Evolutionary conservation across 2,329 filamentous ascomycete species (phyloP).

Genomic region (Whalleya microplaca): DNA sequence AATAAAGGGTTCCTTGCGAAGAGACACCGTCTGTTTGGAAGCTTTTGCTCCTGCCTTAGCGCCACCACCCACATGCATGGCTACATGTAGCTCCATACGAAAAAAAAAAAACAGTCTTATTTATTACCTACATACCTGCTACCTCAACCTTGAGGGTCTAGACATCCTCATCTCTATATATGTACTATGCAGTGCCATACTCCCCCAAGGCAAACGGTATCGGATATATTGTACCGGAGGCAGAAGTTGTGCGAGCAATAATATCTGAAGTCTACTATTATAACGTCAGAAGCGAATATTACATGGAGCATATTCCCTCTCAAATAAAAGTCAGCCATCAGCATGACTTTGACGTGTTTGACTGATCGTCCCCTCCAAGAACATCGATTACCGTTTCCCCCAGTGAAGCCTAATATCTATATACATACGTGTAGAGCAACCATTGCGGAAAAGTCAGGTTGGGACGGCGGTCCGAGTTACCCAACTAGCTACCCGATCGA

Average conservation of each 20-base stretch:
- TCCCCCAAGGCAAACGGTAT: not conserved
- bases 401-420: not conserved
- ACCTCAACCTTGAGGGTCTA: not conserved
- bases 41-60: constrained; percentile 28
- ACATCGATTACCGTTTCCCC: not conserved
- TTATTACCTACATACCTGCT: not conserved
- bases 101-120: not conserved
- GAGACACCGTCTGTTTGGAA: constrained; percentile 23
- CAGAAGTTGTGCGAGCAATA: not conserved
- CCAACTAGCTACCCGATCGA: not conserved
- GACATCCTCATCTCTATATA: not conserved
- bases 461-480: not conserved
- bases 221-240: not conserved
- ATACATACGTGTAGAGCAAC: not conserved
- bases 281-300: not conserved
- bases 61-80: constrained; percentile 19
- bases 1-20: not conserved
- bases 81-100: not conserved
- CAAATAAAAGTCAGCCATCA: too few relatives aligned
- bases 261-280: not conserved
- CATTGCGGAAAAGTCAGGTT: not conserved
- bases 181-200: not conserved
- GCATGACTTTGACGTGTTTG: not conserved
- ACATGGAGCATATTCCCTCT: too few relatives aligned
- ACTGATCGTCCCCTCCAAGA: not conserved